Conservation (phyloP, 2,329 filamentous ascomycete genomes). For the Chrysoporthe cubensis region DNA sequence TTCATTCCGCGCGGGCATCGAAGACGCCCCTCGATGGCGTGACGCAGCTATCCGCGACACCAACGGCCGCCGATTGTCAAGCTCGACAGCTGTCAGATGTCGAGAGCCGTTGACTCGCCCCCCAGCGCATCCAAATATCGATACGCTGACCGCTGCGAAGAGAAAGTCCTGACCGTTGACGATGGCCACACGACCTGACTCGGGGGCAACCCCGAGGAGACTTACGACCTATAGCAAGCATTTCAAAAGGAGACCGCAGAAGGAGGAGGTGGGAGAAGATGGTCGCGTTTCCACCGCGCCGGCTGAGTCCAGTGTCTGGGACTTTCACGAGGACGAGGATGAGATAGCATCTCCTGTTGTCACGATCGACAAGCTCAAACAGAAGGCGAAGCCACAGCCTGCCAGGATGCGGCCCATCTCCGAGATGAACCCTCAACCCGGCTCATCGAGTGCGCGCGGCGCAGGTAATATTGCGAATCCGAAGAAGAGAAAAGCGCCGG, state of each 20-base stretch:
- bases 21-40: slow-evolving; percentile 12
- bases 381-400: slow-evolving; percentile 12
- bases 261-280: slow-evolving; percentile 24
- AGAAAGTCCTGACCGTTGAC: slow-evolving; percentile 7
- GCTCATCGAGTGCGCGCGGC: slow-evolving; percentile 8
- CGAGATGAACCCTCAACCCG: slow-evolving; percentile 7
- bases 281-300: slow-evolving; percentile 26
- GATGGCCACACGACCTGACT: slow-evolving; percentile 32
- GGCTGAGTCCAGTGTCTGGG: slow-evolving; percentile 28
- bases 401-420: slow-evolving; percentile 17
- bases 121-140: slow-evolving; percentile 4
- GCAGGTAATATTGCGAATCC: slow-evolving; percentile 21
- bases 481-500: slow-evolving; percentile 23
- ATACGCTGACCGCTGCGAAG: slow-evolving; percentile 3
- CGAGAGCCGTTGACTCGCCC: slow-evolving; percentile 6
- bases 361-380: slow-evolving; percentile 25
- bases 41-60: slow-evolving; percentile 3
- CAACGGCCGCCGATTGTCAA: slow-evolving; percentile 3
- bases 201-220: slow-evolving; percentile 36
- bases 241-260: slow-evolving; percentile 31
- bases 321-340: slow-evolving; percentile 28
- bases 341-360: slow-evolving; percentile 27
- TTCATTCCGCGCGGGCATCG: not conserved
- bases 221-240: slow-evolving; percentile 38
- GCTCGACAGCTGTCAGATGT: slow-evolving; percentile 18